Evolutionary conservation across 106 monocot genomes (phyloP), one percentile per base, ranked within the genome.

Genomic region (Ottelia alismoides): DNA sequence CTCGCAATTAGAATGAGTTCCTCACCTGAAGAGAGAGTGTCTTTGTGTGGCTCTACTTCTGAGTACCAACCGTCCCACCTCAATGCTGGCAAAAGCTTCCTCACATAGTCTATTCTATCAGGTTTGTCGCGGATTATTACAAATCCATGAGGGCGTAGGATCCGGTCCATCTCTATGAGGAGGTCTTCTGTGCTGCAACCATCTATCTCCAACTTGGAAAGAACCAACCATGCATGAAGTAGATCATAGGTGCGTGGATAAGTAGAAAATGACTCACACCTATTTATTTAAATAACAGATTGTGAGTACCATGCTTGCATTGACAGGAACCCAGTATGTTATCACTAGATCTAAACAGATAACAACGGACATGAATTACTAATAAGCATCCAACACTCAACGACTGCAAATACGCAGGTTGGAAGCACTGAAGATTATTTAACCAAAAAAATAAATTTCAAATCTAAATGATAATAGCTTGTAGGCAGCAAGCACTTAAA

Each of bases 191-290:
- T 30, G 23, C 92, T 68, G 29, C 92, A 87, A 9, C 79, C 87
- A 5, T 57, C 66, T 16, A 60, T 74, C 43, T 80, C 74, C 51
- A 80, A 60, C 23, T 78, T 65, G 25, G 92, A 93, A 49, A 93
- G 78, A 3, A 93, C 23, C 9, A 60, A 63, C 79, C 83, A 83
- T 20, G 83, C 74, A 60, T 93, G 92, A 65, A 93, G 80, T 1
- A 93, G 68, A 62, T 93, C 92, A 23, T 93, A 93, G 18, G 92
- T 93, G 22, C 92, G 74, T 35, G 92, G 92, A 52, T 93, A 93
- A 4, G 87, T 93, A 0, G 87, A 93, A 30, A 87, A 93, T 21
- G 92, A 76, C 54, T 93, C 92, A 18, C 87, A 93, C 92, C 92
- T 93, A 65, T 19, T 45, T 26, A 16, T 45, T n/a, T n/a, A n/a